phyloP scores from a whole-genome alignment of 345 rosid genomes.

The Camelina laxa region DNA sequence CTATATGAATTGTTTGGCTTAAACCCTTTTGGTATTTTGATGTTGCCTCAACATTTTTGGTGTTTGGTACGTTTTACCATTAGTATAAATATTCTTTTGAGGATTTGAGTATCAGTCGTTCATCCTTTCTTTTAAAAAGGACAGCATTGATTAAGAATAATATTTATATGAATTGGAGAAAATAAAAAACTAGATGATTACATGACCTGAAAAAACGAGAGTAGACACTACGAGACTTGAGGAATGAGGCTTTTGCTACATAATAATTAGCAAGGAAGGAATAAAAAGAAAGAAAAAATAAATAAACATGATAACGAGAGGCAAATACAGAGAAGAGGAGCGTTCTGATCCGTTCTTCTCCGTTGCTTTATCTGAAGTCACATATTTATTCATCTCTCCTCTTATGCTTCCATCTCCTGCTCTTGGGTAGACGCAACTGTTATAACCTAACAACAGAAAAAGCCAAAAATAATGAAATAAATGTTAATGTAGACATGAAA shows the following conservation, averaged over 20 bases:
- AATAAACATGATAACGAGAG: background rate
- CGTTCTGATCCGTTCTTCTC: constrained; percentile 26
- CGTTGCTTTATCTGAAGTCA: constrained; percentile 34
- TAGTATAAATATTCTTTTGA: constrained; percentile 25
- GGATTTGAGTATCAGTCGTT: background rate
- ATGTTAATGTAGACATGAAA: too few relatives aligned
- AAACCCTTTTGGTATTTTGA: background rate
- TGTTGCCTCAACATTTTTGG: background rate
- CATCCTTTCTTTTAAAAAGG: background rate
- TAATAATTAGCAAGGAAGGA: background rate
- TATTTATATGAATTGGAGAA: background rate
- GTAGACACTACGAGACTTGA: background rate
- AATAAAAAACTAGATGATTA: background rate
- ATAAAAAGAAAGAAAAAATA: constrained; percentile 6
- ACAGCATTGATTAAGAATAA: background rate
- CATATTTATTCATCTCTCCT: constrained; percentile 35
- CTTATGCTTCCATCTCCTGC: constrained; percentile 42
- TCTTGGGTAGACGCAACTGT: constrained; percentile 59
- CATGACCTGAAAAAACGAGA: background rate
- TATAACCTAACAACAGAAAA: constrained; percentile 53
- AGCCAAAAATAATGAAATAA: background rate
- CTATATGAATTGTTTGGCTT: background rate
- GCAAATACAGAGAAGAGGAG: constrained; percentile 3
- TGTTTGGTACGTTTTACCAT: background rate
- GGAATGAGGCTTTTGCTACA: background rate